Evolutionary conservation across 202 grass and related monocot genomes (phyloP), one percentile per base, ranked within the genome.

Genomic region (Cymbopogon flexuosus): DNA sequence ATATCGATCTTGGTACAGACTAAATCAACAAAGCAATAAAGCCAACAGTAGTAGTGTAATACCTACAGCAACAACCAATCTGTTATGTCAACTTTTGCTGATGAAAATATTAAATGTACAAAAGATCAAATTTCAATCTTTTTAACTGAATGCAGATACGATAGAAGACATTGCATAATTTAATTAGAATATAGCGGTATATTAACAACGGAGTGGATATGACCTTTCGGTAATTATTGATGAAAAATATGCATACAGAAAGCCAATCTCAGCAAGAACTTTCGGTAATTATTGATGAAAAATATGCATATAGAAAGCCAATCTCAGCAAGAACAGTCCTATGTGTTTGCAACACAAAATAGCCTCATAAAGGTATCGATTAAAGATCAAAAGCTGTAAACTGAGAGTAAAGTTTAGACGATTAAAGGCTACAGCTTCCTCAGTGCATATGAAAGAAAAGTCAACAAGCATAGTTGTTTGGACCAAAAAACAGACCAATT

Each of bases 371-470:
- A 75, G 81, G 27, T 39, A 42, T 19, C 30, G 14, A 62, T 22
- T 51, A 23, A 75, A 54, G 18, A 59, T 36, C 11, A 64, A 15
- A 45, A 67, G 22, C 6, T 75, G 14, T 12, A 81, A 15, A 13
- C 7, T 24, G 30, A 29, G 33, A 61, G 30, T 70, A 22, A 63
- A 64, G 63, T 75, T 62, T 24, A 65, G 58, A 88, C 76, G 54
- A 79, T 84, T 84, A 31, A 62, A 80, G 34, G 43, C 24, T 84
- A 88, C 29, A 40, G 79, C 15, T 83, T 75, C 62, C 18, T 52
- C 62, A 62, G 4, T 61, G 37, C 76, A 76, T 10, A 22, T 2
- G 54, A 64, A 41, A 62, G 18, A 30, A 14, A 63, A 75, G 75
- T 36, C 16, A 49, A 18, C 31, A 31, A 5, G 16, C 13, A 66